These are phyloP conservation scores for Davidsoniella eucalypti DNA, from an alignment of 2,329 filamentous ascomycete species.

Conservation along the genomic window DNA sequence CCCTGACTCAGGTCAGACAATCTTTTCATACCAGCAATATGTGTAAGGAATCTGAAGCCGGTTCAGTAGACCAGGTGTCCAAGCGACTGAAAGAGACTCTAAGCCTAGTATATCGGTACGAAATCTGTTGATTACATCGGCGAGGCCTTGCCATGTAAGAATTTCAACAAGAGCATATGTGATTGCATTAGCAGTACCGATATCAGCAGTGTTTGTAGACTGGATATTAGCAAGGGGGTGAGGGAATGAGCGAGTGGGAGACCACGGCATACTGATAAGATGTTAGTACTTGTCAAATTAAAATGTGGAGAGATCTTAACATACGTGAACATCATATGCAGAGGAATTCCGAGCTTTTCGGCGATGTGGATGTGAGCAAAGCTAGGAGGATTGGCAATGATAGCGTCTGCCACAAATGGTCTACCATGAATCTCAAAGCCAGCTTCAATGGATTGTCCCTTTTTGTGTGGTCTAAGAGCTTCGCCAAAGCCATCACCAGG, in stretches of 20 bases:
- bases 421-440: constrained; percentile 24
- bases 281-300: not conserved
- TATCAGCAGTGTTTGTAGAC: constrained; percentile 51
- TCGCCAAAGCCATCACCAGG: constrained; percentile 48
- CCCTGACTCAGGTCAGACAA: not conserved
- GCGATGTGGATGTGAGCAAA: constrained; percentile 63
- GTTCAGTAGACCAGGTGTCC: constrained; percentile 64
- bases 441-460: constrained; percentile 30
- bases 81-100: constrained; percentile 62
- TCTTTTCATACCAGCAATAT: constrained; percentile 55
- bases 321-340: constrained; percentile 83
- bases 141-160: constrained; percentile 84
- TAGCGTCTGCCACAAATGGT: constrained; percentile 71
- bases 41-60: constrained; percentile 68
- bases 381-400: constrained; percentile 63
- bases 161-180: constrained; percentile 76
- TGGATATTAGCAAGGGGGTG: constrained; percentile 76
- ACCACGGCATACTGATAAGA: constrained; percentile 82
- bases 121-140: constrained; percentile 82
- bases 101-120: constrained; percentile 57
- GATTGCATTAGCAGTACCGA: constrained; percentile 64
- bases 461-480: constrained; percentile 29
- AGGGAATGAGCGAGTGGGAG: constrained; percentile 68
- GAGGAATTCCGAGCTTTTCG: constrained; percentile 56
- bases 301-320: constrained; percentile 19